Conservation (phyloP, 768 basidiomycete genomes). For the Cystoderma amianthinum region DNA sequence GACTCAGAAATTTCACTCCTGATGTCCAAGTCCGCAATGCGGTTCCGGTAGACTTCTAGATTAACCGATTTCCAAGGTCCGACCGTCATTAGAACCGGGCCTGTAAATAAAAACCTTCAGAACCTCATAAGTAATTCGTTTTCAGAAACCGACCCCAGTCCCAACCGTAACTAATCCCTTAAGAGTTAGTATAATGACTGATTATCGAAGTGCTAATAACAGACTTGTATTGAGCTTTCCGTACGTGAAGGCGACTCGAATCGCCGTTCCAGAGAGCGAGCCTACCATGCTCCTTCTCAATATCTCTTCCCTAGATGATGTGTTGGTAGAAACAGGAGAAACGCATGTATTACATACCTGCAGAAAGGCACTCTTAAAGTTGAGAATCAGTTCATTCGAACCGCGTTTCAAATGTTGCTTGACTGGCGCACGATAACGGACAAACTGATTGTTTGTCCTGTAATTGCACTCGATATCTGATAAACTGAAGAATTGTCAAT, state of each 20-base stretch:
- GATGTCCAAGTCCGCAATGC: conserved; percentile 62
- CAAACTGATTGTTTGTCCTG: conserved; percentile 81
- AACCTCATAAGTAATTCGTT: not conserved
- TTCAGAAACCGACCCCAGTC: conserved; percentile 58
- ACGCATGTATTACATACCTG: conserved; percentile 30
- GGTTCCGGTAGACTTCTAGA: conserved; percentile 60
- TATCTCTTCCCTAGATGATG: conserved; percentile 55
- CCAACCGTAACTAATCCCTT: conserved; percentile 85
- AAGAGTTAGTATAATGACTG: no score
- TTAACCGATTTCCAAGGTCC: conserved; percentile 84
- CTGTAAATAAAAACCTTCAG: conserved; percentile 21
- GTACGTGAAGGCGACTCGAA: conserved; percentile 80
- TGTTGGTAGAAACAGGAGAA: not conserved
- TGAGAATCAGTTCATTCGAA: conserved; percentile 59
- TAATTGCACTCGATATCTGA: not conserved
- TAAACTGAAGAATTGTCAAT: conserved; percentile 2
- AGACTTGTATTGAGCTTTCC: conserved; percentile 91
- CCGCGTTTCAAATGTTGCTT: conserved; percentile 48
- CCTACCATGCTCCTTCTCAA: conserved; percentile 62
- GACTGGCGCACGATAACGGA: conserved; percentile 58
- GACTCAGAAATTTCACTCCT: conserved; percentile 49
- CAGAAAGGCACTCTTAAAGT: conserved; percentile 71
- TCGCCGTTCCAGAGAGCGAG: conserved; percentile 84
- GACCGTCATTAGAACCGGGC: conserved; percentile 78
- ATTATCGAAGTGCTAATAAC: no score